Conservation (phyloP, 2,329 filamentous ascomycete genomes). For the Cladosporium sp. region DNA sequence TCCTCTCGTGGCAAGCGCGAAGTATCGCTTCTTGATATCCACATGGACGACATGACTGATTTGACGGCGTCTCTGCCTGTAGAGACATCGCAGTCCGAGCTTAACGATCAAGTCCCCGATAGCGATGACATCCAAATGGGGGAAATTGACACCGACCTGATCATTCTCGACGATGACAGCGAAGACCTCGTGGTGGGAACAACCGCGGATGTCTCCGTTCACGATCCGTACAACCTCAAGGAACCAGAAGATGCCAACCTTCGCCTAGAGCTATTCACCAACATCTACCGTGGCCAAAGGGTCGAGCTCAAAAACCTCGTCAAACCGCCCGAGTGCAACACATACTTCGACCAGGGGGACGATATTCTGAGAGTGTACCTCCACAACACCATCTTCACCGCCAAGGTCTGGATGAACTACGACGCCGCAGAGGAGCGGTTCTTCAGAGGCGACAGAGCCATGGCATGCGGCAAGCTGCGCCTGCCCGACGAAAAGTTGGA, state of each 20-base stretch:
- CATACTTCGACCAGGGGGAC: neutral
- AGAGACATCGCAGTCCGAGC: neutral
- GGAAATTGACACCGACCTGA: neutral
- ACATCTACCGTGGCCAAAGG: neutral
- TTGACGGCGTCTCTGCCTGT: neutral
- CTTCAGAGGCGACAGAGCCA: conserved; percentile 9
- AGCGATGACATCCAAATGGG: neutral
- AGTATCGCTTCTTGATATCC: neutral
- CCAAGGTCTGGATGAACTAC: conserved; percentile 21
- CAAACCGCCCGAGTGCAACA: neutral
- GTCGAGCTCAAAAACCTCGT: neutral
- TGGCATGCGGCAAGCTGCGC: neutral
- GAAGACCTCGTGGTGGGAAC: neutral
- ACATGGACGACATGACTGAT: conserved; percentile 2
- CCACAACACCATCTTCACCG: conserved; percentile 9
- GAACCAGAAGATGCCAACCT: neutral
- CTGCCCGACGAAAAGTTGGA: neutral
- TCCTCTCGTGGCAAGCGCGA: neutral
- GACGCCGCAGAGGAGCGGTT: conserved; percentile 13
- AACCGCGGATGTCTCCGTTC: neutral
- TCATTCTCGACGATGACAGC: neutral
- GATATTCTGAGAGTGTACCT: conserved; percentile 13
- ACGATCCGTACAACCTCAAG: neutral
- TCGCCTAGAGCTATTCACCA: neutral
- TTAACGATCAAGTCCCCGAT: neutral